phyloP scores from a whole-genome alignment of 2,329 filamentous ascomycete genomes.

The Botrytis hyacinthi region DNA sequence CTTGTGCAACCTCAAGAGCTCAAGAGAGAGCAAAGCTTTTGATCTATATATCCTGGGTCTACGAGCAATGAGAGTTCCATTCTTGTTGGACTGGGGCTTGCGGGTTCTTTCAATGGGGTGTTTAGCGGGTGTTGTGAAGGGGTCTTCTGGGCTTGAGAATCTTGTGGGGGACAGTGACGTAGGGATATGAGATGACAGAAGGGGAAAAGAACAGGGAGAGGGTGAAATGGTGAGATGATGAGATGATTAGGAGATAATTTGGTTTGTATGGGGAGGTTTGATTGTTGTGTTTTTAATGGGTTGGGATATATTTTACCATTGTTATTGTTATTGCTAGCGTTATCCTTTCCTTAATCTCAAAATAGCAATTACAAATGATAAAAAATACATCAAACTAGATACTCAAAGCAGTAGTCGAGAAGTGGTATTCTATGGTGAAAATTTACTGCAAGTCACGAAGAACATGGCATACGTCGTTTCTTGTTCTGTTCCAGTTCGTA shows the following conservation, averaged over 20 bases:
- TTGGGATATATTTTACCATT: neutral
- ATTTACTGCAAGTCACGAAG: too few relatives aligned
- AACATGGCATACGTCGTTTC: too few relatives aligned
- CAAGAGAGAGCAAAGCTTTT: neutral
- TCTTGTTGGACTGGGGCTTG: neutral
- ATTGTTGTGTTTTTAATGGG: neutral
- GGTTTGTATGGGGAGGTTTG: neutral
- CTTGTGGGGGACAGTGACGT: neutral
- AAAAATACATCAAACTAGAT: neutral
- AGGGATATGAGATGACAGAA: too few relatives aligned
- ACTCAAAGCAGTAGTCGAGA: neutral
- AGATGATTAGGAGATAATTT: neutral
- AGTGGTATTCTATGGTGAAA: accelerated
- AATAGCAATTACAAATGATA: too few relatives aligned
- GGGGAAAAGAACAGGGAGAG: too few relatives aligned
- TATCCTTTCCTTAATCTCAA: neutral
- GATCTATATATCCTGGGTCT: accelerated
- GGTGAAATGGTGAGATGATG: too few relatives aligned
- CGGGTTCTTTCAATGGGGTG: accelerated
- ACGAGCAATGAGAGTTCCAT: neutral
- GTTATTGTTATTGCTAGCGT: neutral
- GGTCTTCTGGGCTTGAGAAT: neutral
- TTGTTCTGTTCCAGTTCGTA: neutral
- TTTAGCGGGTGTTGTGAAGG: neutral
- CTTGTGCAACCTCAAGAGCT: too few relatives aligned